phyloP scores from a whole-genome alignment of 164 flowering plant genomes.

The Dillenia turbinata region DNA sequence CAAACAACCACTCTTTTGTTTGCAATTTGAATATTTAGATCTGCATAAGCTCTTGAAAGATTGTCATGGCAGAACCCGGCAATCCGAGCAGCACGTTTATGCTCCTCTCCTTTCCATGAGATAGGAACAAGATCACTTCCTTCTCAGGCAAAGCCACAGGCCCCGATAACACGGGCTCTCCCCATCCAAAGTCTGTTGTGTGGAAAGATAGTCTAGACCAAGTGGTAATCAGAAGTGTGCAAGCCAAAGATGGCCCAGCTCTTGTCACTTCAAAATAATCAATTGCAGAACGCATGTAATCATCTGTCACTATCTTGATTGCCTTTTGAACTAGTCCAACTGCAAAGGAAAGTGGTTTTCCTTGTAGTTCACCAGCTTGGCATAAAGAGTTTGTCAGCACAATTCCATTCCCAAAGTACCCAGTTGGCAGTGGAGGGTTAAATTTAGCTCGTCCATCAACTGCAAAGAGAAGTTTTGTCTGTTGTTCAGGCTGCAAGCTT shows the following conservation, averaged over 20 bases:
- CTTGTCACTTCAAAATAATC: constrained; percentile 37
- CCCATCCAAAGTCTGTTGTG: constrained; percentile 30
- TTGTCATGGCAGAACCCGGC: constrained; percentile 27
- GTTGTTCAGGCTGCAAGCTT: constrained; percentile 24
- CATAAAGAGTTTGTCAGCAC: constrained; percentile 15
- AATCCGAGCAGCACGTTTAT: constrained; percentile 24
- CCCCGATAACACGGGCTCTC: constrained; percentile 17
- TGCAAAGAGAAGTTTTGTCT: constrained; percentile 38
- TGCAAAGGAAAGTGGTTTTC: constrained; percentile 12
- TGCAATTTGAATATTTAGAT: background rate
- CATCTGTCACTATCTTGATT: constrained; percentile 26
- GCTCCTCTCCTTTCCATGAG: constrained; percentile 21
- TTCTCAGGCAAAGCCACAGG: constrained; percentile 24
- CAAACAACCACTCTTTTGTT: no score
- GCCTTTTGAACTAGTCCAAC: constrained; percentile 33
- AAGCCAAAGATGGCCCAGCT: constrained; percentile 12
- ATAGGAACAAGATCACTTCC: constrained; percentile 20
- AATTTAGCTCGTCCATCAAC: constrained; percentile 44
- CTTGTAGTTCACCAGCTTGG: constrained; percentile 16
- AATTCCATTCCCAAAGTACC: constrained; percentile 51
- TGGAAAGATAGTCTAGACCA: constrained; percentile 25
- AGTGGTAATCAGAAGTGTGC: constrained; percentile 20
- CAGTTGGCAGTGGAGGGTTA: constrained; percentile 35
- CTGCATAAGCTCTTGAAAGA: constrained; percentile 18
- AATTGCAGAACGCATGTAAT: constrained; percentile 43